Conservation (phyloP, 371 early-diverging fungal species). For the Mucor velutinosus region DNA sequence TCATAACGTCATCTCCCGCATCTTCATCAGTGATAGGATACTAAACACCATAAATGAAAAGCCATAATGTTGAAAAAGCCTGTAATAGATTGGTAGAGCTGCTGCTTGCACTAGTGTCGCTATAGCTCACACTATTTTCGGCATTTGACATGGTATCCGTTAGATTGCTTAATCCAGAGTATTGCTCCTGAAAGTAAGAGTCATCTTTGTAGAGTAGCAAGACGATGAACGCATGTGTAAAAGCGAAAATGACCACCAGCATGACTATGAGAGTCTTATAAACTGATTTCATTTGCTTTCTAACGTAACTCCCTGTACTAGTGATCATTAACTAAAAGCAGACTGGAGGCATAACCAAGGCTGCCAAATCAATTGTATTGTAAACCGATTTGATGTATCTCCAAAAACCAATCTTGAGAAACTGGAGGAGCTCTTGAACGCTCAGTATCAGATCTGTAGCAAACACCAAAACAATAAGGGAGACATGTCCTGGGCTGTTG, state of each 20-base stretch:
- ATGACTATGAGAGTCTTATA: not conserved
- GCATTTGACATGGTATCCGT: not conserved
- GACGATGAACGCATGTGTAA: not conserved
- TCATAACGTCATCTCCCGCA: not conserved
- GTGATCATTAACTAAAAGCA: not conserved
- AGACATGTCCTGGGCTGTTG: not conserved
- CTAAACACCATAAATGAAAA: not conserved
- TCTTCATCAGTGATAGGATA: not conserved
- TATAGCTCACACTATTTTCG: not conserved
- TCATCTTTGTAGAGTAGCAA: not conserved
- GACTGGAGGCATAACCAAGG: not conserved
- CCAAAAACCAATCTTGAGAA: not conserved
- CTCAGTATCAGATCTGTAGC: not conserved
- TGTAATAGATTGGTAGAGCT: not conserved
- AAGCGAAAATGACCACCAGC: not conserved
- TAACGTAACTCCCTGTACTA: not conserved
- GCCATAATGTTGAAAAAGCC: not conserved
- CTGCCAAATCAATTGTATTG: not conserved
- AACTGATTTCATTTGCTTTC: not conserved
- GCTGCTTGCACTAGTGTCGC: not conserved
- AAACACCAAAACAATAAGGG: not conserved
- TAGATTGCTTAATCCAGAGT: not conserved
- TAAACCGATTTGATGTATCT: not conserved
- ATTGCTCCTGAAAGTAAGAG: not conserved
- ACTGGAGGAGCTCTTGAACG: not conserved